A percentile compares a stretch with the other conserved stretches of the same genome.
Evolutionary conservation across 2,329 filamentous ascomycete genomes (phyloP).

Genomic region (Claviceps monticola): DNA sequence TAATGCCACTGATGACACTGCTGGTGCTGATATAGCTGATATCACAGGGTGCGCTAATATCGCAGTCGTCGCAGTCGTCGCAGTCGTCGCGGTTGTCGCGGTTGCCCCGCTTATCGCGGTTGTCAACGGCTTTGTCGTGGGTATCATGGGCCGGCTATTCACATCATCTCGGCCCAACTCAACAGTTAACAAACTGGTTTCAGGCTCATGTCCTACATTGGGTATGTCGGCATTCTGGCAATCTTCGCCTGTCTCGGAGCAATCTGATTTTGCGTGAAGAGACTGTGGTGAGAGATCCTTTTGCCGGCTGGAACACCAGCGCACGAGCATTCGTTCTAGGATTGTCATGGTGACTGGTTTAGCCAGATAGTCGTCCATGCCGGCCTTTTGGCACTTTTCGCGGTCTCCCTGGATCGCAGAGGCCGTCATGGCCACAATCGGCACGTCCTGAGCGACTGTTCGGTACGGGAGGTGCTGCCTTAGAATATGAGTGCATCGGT

Average conservation of each 20-base stretch:
- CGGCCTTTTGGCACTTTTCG: slow-evolving; percentile 58
- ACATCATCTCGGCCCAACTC: slow-evolving; percentile 15
- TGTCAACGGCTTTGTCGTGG: slow-evolving; percentile 19
- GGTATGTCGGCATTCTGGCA: slow-evolving; percentile 29
- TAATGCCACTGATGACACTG: too few species aligned
- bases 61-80: too few species aligned
- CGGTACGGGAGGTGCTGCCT: slow-evolving; percentile 55
- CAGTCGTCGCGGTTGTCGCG: too few species aligned
- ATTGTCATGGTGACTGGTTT: slow-evolving; percentile 58
- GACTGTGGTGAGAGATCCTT: slow-evolving; percentile 11
- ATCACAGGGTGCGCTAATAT: too few species aligned
- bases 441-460: slow-evolving; percentile 43
- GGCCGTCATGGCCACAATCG: slow-evolving; percentile 72
- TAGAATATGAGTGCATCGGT: slow-evolving; percentile 60
- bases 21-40: too few species aligned
- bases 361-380: slow-evolving; percentile 66
- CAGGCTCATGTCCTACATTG: slow-evolving; percentile 19
- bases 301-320: slow-evolving; percentile 40
- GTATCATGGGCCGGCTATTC: slow-evolving; percentile 22
- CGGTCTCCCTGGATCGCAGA: slow-evolving; percentile 64
- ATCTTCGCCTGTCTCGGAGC: slow-evolving; percentile 30
- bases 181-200: slow-evolving; percentile 8
- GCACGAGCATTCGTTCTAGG: slow-evolving; percentile 56
- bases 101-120: too few species aligned
- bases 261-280: slow-evolving; percentile 25